Conservation (phyloP, 495 filamentous ascomycete species). For the Neurospora sublineolata region DNA sequence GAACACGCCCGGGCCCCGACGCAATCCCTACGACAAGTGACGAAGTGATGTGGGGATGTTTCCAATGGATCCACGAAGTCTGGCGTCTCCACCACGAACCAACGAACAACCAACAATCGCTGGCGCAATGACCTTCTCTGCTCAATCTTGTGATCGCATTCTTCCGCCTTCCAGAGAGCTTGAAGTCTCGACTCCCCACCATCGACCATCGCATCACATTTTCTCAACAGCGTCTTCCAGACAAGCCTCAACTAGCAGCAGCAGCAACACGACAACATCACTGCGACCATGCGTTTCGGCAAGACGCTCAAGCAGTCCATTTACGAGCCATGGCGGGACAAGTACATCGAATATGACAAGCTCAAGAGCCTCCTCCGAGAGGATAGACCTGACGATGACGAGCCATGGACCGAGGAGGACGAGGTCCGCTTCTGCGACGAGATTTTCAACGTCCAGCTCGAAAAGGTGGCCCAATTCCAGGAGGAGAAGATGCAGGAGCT, state of each 20-base stretch:
- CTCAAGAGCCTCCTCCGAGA: constrained; percentile 83
- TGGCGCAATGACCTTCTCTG: not conserved
- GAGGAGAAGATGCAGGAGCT: constrained; percentile 59
- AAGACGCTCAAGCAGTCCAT: constrained; percentile 68
- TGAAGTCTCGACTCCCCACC: not conserved
- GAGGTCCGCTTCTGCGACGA: constrained; percentile 90
- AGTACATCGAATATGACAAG: constrained; percentile 92
- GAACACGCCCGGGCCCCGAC: not conserved
- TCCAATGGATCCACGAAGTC: not conserved
- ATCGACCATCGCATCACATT: not conserved
- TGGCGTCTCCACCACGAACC: not conserved
- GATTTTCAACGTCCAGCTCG: constrained; percentile 82
- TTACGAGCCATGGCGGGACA: constrained; percentile 80
- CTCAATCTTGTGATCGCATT: not conserved
- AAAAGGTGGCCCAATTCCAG: constrained; percentile 91
- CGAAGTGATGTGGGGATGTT: not conserved
- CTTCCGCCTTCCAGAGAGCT: not conserved
- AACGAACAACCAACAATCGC: not conserved
- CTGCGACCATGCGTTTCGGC: constrained; percentile 72
- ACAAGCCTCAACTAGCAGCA: not conserved
- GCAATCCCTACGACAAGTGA: not conserved
- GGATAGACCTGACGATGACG: constrained; percentile 43
- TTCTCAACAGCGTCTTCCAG: not conserved
- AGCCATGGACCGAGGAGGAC: constrained; percentile 87
- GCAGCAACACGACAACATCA: not conserved